Conservation (phyloP, 2,329 filamentous ascomycete genomes). For the Graphilbum sp. region DNA sequence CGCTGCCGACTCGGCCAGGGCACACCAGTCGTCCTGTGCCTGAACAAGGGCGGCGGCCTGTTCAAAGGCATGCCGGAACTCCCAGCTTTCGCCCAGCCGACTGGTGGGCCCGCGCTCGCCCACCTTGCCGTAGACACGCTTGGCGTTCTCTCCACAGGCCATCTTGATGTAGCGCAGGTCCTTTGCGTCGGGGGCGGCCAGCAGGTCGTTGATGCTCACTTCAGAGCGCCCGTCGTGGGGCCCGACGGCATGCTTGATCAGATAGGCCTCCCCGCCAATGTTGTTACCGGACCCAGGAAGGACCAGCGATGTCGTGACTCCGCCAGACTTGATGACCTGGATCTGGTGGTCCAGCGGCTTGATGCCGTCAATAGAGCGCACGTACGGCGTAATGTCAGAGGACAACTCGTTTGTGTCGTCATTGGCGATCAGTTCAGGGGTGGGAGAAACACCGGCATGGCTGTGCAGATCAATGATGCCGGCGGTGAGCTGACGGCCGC, state of each 20-base stretch:
- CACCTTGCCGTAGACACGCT: constrained; percentile 39
- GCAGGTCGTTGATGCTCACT: constrained; percentile 44
- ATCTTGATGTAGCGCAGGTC: constrained; percentile 59
- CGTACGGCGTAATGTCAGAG: constrained; percentile 48
- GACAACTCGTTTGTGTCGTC: constrained; percentile 49
- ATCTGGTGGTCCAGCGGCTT: constrained; percentile 48
- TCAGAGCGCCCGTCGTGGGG: constrained; percentile 41
- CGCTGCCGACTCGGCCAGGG: constrained; percentile 41
- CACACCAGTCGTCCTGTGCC: constrained; percentile 53
- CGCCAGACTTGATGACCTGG: constrained; percentile 54
- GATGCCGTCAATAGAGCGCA: constrained; percentile 48
- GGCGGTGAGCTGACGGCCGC: constrained; percentile 43
- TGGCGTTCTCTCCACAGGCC: constrained; percentile 58
- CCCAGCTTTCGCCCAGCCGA: constrained; percentile 52
- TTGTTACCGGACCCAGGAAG: constrained; percentile 57
- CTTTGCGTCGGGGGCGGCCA: constrained; percentile 47
- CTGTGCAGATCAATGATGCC: constrained; percentile 61
- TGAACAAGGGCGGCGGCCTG: constrained; percentile 39
- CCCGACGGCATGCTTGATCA: constrained; percentile 52
- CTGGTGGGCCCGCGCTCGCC: constrained; percentile 40
- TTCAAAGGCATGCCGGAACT: constrained; percentile 52
- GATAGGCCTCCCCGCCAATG: constrained; percentile 54
- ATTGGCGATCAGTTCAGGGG: constrained; percentile 38
- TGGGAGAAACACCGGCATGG: constrained; percentile 41
- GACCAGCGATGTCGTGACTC: constrained; percentile 52